A percentile compares a stretch with the other conserved stretches of the same genome.
Evolutionary conservation across 106 monocot genomes (phyloP).

Genomic region (Phalaenopsis equestris): DNA sequence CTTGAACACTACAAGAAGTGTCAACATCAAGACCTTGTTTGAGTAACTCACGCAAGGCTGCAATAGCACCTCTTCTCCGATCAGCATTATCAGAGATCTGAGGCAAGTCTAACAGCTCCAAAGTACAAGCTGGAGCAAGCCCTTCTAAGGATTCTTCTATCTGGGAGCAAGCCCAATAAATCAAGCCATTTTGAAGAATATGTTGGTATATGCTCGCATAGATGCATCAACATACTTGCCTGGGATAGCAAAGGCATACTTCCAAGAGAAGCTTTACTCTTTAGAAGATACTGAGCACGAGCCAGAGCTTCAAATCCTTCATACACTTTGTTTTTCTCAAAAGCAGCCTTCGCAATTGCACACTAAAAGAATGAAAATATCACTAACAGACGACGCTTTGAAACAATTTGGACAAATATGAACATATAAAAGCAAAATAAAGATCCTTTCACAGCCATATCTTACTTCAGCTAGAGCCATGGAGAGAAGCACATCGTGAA

Average conservation of each 20-base stretch:
- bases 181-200: conserved; percentile 7
- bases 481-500: conserved; percentile 85
- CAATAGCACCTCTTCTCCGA: conserved; percentile 65
- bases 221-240: conserved; percentile 24
- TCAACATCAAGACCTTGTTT: conserved; percentile 92
- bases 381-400: neutral
- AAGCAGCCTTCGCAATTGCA: conserved; percentile 75
- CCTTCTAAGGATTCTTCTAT: conserved; percentile 96
- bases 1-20: conserved; percentile 78
- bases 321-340: conserved; percentile 83
- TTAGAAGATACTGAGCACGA: conserved; percentile 76
- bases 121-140: conserved; percentile 91
- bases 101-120: conserved; percentile 68
- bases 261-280: conserved; percentile 61
- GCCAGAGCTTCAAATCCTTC: conserved; percentile 97
- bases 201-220: neutral
- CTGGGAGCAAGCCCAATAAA: conserved; percentile 33
- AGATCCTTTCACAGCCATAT: conserved; percentile 2
- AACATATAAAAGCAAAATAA: neutral
- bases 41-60: conserved; percentile 78
- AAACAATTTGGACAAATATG: neutral
- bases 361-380: conserved; percentile 42
- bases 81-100: conserved; percentile 64
- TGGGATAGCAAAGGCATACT: conserved; percentile 73
- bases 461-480: conserved; percentile 97